Evolutionary conservation across 108 stramenopile genomes (phyloP).

Genomic region (Nitzschia sp.): DNA sequence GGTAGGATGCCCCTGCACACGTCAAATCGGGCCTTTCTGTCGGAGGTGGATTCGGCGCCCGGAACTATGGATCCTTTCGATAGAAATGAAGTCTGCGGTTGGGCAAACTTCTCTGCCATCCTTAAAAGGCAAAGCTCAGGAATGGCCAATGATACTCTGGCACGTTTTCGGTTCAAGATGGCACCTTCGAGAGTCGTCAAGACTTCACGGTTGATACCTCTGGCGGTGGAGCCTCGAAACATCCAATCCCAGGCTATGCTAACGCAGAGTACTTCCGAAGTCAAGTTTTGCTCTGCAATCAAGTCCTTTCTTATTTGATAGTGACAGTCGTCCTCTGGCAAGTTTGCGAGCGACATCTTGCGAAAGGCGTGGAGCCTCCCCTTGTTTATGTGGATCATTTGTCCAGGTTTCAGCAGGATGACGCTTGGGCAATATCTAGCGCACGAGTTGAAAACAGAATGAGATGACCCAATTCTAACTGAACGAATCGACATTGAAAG

Average conservation of each 20-base stretch:
- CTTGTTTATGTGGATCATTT: conserved; percentile 88
- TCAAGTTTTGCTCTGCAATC: conserved; percentile 22
- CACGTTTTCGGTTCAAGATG: conserved; percentile 47
- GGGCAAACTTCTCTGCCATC: conserved; percentile 37
- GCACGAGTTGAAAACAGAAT: too few relatives aligned
- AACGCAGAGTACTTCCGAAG: conserved; percentile 58
- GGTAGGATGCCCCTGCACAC: conserved; percentile 34
- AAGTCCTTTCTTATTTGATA: conserved; percentile 37
- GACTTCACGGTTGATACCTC: conserved; percentile 76
- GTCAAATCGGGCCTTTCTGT: not conserved
- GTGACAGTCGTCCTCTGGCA: conserved; percentile 70
- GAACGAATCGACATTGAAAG: not conserved
- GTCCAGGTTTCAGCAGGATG: conserved; percentile 83
- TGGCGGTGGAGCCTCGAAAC: conserved; percentile 62
- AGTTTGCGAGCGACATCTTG: conserved; percentile 52
- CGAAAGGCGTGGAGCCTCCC: conserved; percentile 90
- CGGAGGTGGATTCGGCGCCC: not conserved
- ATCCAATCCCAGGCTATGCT: conserved; percentile 94
- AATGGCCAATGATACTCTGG: conserved; percentile 69
- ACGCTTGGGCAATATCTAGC: conserved; percentile 89
- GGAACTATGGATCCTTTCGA: not conserved
- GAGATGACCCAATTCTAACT: not conserved
- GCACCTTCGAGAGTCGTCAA: conserved; percentile 59
- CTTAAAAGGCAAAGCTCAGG: conserved; percentile 72
- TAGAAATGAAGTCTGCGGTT: not conserved